Evolutionary conservation across 1,139 yeast species (phyloP), one percentile per base, ranked within the genome.

Genomic region (Taiozyma sp.): DNA sequence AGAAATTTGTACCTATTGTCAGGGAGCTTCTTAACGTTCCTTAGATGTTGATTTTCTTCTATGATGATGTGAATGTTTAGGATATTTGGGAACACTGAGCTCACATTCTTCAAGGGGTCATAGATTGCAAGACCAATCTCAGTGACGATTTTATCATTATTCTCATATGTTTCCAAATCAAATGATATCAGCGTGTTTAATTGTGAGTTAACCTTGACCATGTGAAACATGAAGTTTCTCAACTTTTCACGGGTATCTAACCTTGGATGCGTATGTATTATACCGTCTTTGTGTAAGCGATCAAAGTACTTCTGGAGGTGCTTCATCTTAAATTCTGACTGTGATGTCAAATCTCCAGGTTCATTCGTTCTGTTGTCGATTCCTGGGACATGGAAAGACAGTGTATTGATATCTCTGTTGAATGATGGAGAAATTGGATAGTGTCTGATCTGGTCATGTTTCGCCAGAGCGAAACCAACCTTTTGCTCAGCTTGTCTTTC

Each of bases 161-260:
- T 58, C 59, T 84, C 91, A 71, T 72, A 82, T 10, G 84, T 83
- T 63, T 84, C 91, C 12, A 84, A 71, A 62, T 85, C 92, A n/a
- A 49, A 16, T 2, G 53, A 46, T 19, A 46, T 44, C 28, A 50
- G 43, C 2, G 50, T 46, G 19, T 32, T 32, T n/a, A 32, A n/a
- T 32, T 32, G 36, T 32, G 36, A 32, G 9, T 32, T 32, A 13
- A 8, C 36, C 19, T 32, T 32, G 19, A 32, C 36, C 36, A 32
- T 32, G 19, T 32, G 7, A n/a, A 32, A 32, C 36, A 32, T 32
- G 9, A 32, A 32, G 7, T 32, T 32, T 32, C 36, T 32, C 19
- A 32, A 32, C 14, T 32, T 32, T n/a, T 32, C 36, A 32, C 36
- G 36, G 10, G 36, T 32, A n/a, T 32, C 36, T 7, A 32, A n/a